Evolutionary conservation across 495 filamentous ascomycete species (phyloP), one percentile per base, ranked within the genome.

Genomic region (Penicillium egyptiacum): DNA sequence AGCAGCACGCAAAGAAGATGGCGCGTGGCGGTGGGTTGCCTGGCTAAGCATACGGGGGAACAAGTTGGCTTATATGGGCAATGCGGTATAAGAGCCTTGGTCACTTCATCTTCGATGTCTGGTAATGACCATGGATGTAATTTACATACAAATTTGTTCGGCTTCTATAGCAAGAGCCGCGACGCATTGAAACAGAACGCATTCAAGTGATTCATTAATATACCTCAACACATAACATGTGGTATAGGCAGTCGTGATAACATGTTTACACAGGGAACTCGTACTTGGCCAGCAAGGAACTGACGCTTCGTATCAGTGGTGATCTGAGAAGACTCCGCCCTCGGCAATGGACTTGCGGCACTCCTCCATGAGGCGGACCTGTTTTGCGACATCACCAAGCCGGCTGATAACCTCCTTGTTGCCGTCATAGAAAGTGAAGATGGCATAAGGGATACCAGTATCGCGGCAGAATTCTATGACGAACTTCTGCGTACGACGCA

Each of bases 341-440:
- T 74, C 55, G n/a, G 74, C 74, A 57, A 81, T 72, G 11, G 79
- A 79, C 61, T 81, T 85, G 71, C 94, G 88, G 66, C 94, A 98
- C 70, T 93, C 90, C 17, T 90, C 88, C 56, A 98, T 70, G 48
- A 98, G 90, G 26, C 85, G 81, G 33, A 92, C 89, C 66, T 98
- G 94, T 66, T 89, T 88, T 10, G 87, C 87, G 25, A 98, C 87
- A 60, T 98, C 95, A 17, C 81, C 90, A 41, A 98, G 78, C 43
- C 82, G 81, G 19, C 90, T 83, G 67, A 98, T 88, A 30, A 98
- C 92, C 65, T 90, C 82, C 69, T 86, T 90, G 61, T 96, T 98
- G 11, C 94, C 92, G 47, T 96, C 88, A 44, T 91, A 87, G 70
- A 98, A 98, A 2, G 93, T 95, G 67, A 92, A 96, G 42, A 96